Conservation (phyloP, 208 protist species). For the Trypanosoma rangeli region DNA sequence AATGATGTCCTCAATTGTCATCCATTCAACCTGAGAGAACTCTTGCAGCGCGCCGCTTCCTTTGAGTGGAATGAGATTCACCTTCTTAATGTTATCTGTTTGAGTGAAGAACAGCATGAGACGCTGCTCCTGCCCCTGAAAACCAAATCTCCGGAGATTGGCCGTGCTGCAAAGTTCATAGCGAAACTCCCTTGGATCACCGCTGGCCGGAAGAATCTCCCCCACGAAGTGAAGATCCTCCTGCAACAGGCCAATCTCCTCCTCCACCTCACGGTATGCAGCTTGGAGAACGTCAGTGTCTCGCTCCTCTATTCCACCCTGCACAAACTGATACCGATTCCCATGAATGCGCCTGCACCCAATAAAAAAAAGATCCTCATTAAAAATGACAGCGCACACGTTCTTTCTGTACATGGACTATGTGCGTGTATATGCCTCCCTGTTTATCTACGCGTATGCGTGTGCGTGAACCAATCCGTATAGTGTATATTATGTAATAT, state of each 20-base stretch:
- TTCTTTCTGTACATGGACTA: conserved; percentile 74
- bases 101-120: conserved; percentile 72
- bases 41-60: conserved; percentile 35
- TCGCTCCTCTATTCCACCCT: conserved; percentile 69
- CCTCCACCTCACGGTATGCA: conserved; percentile 64
- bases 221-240: conserved; percentile 56
- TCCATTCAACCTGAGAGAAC: conserved; percentile 30
- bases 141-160: conserved; percentile 67
- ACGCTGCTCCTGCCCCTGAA: conserved; percentile 75
- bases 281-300: conserved; percentile 58
- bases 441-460: conserved; percentile 4
- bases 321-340: conserved; percentile 62
- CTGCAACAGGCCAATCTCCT: conserved; percentile 67
- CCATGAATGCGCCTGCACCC: conserved; percentile 54
- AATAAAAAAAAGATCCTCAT: conserved; percentile 63
- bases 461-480: no score
- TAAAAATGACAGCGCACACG: conserved; percentile 77
- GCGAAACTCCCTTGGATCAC: conserved; percentile 61
- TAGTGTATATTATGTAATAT: no score
- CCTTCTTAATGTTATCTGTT: conserved; percentile 37
- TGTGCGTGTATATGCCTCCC: not conserved
- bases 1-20: conserved; percentile 28
- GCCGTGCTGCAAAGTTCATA: conserved; percentile 51
- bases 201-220: conserved; percentile 65
- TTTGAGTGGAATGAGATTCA: conserved; percentile 59